These are phyloP conservation scores for Syzygium aromaticum DNA, from an alignment of 345 rosid genomes.

Conservation along the genomic window DNA sequence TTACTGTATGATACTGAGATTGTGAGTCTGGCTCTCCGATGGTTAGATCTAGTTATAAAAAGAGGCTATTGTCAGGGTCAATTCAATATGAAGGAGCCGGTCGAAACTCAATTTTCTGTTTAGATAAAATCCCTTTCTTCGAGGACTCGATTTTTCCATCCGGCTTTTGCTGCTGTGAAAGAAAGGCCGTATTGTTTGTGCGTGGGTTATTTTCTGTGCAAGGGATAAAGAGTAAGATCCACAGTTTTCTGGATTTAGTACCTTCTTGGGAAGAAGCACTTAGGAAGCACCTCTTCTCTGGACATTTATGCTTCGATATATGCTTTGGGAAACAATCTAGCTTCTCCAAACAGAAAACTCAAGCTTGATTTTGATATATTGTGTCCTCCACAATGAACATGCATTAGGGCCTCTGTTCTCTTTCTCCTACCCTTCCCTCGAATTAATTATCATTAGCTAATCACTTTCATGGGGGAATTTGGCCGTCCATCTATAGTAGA, in stretches of 20 bases:
- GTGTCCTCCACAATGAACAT: background rate
- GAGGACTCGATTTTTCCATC: background rate
- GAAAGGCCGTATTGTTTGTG: background rate
- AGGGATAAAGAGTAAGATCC: background rate
- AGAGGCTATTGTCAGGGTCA: background rate
- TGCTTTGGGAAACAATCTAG: background rate
- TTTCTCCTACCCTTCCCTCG: background rate
- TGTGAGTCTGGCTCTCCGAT: background rate
- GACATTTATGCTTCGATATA: background rate
- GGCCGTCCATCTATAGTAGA: too few relatives aligned
- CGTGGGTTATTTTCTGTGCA: background rate
- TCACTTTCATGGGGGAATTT: background rate
- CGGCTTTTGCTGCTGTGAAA: background rate
- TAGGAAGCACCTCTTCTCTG: background rate
- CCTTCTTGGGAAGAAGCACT: background rate
- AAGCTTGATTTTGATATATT: background rate
- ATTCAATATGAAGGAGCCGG: background rate
- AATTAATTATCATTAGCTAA: background rate
- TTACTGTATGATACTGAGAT: conserved; percentile 23
- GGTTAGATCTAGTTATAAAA: background rate
- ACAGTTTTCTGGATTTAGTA: background rate
- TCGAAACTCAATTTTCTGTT: background rate
- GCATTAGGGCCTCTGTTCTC: background rate
- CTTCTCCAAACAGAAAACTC: background rate
- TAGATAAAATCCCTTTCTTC: background rate